phyloP scores from a whole-genome alignment of 768 basidiomycete genomes.

The Tulasnella sp. region DNA sequence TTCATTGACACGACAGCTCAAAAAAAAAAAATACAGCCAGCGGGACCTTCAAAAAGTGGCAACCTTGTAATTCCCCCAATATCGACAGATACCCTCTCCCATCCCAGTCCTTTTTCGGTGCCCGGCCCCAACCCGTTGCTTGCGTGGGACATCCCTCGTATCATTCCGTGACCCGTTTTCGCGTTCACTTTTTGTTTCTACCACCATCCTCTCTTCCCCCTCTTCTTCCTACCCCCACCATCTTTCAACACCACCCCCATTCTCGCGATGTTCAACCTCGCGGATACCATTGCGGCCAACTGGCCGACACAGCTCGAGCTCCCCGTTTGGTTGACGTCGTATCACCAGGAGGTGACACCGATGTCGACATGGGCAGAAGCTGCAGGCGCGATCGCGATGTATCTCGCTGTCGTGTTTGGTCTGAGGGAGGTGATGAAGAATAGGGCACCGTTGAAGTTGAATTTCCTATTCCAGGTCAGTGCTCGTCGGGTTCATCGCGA shows the following conservation, averaged over 20 bases:
- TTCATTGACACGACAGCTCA: neutral
- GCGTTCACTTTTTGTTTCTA: neutral
- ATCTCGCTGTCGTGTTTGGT: conserved; percentile 83
- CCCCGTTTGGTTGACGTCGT: conserved; percentile 43
- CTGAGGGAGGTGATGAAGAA: conserved; percentile 76
- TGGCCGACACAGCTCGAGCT: conserved; percentile 26
- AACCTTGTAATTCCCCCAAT: too few relatives aligned
- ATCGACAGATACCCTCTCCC: too few relatives aligned
- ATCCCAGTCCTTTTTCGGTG: neutral
- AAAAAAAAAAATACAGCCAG: neutral
- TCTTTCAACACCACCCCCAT: neutral
- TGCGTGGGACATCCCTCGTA: neutral
- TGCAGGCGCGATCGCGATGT: conserved; percentile 54
- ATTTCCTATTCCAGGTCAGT: conserved; percentile 61
- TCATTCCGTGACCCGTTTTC: neutral
- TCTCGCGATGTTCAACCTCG: conserved; percentile 11
- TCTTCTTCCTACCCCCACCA: conserved; percentile 29
- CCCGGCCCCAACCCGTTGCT: neutral
- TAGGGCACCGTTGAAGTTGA: conserved; percentile 62
- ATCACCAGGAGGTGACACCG: conserved; percentile 67
- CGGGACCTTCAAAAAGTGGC: neutral
- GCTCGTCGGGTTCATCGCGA: too few relatives aligned
- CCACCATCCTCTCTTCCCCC: conserved; percentile 22
- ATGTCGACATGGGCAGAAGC: conserved; percentile 70
- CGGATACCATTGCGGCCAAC: conserved; percentile 8